Percentiles rank a stretch among this genome's conserved stretches.
Evolutionary conservation across 768 basidiomycete genomes (phyloP).

Genomic region (Calocera cornea): DNA sequence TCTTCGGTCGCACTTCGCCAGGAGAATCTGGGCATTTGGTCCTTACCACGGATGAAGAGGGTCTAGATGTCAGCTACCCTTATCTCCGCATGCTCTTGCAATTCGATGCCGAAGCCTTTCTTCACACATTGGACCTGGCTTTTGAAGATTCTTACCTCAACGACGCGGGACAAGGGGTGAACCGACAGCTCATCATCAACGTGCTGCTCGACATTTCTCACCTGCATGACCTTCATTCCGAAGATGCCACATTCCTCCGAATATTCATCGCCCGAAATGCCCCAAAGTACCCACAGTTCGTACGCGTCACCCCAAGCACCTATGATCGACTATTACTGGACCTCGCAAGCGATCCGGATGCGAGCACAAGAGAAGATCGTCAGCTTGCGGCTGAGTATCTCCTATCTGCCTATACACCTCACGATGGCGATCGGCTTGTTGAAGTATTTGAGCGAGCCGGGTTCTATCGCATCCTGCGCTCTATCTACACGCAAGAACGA

Average conservation of each 20-base stretch:
- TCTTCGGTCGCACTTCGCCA: constrained; percentile 60
- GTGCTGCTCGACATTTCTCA: constrained; percentile 64
- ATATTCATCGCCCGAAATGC: constrained; percentile 96
- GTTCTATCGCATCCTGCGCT: constrained; percentile 81
- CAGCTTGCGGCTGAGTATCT: constrained; percentile 91
- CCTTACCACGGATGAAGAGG: constrained; percentile 61
- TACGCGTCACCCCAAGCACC: constrained; percentile 41
- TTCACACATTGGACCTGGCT: constrained; percentile 85
- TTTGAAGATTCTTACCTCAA: constrained; percentile 90
- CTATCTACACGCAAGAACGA: constrained; percentile 60
- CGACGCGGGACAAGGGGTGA: constrained; percentile 50
- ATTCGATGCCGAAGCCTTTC: constrained; percentile 86
- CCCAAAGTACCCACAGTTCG: constrained; percentile 86
- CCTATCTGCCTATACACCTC: constrained; percentile 79
- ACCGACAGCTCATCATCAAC: constrained; percentile 68
- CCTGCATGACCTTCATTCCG: constrained; percentile 28
- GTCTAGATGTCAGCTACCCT: constrained; percentile 73
- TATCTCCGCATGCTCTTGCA: constrained; percentile 70
- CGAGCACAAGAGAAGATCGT: constrained; percentile 76
- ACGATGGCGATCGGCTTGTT: constrained; percentile 53
- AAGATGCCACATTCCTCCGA: constrained; percentile 62
- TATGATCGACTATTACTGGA: constrained; percentile 65
- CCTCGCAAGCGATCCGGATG: constrained; percentile 62
- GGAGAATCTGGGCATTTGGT: constrained; percentile 59
- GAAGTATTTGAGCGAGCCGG: constrained; percentile 64